Evolutionary conservation across 495 filamentous ascomycete genomes (phyloP).

Genomic region (Apodospora peruviana): DNA sequence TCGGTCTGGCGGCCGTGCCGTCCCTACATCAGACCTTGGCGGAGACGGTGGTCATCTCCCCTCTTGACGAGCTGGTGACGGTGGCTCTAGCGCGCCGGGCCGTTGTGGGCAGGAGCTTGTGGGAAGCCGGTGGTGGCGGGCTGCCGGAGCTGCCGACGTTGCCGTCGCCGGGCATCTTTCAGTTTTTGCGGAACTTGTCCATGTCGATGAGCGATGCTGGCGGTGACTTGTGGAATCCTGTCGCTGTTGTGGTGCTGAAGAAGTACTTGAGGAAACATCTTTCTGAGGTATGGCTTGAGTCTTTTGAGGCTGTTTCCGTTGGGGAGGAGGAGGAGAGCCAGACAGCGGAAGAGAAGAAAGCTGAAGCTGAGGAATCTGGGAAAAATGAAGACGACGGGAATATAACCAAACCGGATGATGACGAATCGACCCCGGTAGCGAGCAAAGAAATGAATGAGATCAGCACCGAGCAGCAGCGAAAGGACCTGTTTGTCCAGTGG

Average conservation of each 20-base stretch:
- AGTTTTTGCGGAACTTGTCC: conserved; percentile 61
- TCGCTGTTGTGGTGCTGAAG: conserved; percentile 62
- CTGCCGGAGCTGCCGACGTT: conserved; percentile 71
- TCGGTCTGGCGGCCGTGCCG: conserved; percentile 48
- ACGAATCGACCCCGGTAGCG: conserved; percentile 2
- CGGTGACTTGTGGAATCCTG: conserved; percentile 76
- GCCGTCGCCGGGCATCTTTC: conserved; percentile 72
- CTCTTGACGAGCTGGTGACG: conserved; percentile 37
- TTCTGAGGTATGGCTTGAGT: conserved; percentile 33
- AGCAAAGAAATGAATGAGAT: background rate
- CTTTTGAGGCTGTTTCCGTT: conserved; percentile 16
- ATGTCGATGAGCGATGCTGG: conserved; percentile 64
- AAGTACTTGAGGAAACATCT: conserved; percentile 41
- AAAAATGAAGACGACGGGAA: conserved; percentile 9
- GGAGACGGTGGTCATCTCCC: conserved; percentile 22
- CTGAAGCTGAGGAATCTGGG: conserved; percentile 9
- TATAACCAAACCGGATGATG: conserved; percentile 7
- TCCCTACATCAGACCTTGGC: conserved; percentile 54
- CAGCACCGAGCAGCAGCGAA: conserved; percentile 22
- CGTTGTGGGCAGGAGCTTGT: conserved; percentile 53
- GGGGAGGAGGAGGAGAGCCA: background rate
- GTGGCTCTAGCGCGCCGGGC: conserved; percentile 32
- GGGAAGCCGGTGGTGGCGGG: conserved; percentile 52
- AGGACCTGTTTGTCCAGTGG: conserved; percentile 62
- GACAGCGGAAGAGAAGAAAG: background rate